phyloP scores from a whole-genome alignment of 768 basidiomycete genomes.

The Kwoniella heveanensis region DNA sequence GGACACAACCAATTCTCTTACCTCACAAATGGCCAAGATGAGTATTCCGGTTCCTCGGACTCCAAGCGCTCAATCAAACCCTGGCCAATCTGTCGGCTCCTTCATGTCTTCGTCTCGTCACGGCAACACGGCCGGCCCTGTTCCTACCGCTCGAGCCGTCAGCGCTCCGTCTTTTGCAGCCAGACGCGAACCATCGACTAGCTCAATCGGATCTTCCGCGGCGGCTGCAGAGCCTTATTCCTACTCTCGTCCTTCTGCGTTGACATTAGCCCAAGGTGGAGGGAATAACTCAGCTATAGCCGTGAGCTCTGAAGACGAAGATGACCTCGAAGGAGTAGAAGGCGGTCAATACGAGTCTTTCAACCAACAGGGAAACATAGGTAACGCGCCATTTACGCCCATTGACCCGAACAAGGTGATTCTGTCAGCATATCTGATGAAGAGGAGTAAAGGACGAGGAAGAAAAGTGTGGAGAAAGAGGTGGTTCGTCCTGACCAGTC shows the following conservation, averaged over 20 bases:
- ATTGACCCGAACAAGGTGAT: constrained; percentile 77
- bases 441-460: constrained; percentile 75
- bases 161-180: constrained; percentile 7
- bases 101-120: background rate
- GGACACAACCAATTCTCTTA: constrained; percentile 28
- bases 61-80: background rate
- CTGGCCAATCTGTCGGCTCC: background rate
- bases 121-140: background rate
- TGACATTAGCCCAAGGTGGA: background rate
- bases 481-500: constrained; percentile 92
- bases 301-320: constrained; percentile 14
- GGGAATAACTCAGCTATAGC: background rate
- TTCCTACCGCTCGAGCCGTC: constrained; percentile 5
- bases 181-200: constrained; percentile 40
- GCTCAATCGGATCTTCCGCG: constrained; percentile 18
- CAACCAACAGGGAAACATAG: constrained; percentile 1
- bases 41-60: constrained; percentile 15
- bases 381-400: constrained; percentile 37
- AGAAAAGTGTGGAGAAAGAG: constrained; percentile 93
- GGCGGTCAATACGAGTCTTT: background rate
- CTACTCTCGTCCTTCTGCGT: constrained; percentile 17
- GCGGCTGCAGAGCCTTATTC: constrained; percentile 19
- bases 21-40: constrained; percentile 31
- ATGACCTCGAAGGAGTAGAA: constrained; percentile 16
- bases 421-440: constrained; percentile 89